Evolutionary conservation across 495 filamentous ascomycete genomes (phyloP).

Genomic region (Penicilliopsis zonata): DNA sequence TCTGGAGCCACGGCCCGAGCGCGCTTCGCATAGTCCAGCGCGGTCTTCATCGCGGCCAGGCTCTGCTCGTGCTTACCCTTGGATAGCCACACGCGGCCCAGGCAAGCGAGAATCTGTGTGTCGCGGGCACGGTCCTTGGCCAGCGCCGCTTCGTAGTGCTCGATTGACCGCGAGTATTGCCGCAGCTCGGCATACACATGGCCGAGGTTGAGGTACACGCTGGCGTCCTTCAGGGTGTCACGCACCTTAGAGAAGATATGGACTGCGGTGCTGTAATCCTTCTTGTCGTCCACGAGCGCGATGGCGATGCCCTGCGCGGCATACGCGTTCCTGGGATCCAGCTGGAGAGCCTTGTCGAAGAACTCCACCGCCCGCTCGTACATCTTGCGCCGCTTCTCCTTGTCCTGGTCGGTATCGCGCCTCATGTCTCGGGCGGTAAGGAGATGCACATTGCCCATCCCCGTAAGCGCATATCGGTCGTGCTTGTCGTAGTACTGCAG

Average conservation of each 20-base stretch:
- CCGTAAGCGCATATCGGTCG: conserved; percentile 84
- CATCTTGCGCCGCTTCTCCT: conserved; percentile 72
- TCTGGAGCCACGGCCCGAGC: conserved; percentile 69
- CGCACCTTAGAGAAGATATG: conserved; percentile 78
- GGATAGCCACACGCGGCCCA: conserved; percentile 87
- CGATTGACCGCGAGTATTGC: conserved; percentile 81
- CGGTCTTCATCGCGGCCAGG: conserved; percentile 67
- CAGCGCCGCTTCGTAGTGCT: conserved; percentile 84
- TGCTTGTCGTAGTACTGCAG: conserved; percentile 92
- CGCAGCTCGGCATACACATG: conserved; percentile 82
- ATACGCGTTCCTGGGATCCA: conserved; percentile 88
- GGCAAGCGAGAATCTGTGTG: conserved; percentile 72
- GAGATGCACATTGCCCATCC: conserved; percentile 91
- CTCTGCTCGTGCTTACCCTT: conserved; percentile 73
- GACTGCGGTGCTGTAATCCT: conserved; percentile 67
- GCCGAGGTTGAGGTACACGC: conserved; percentile 81
- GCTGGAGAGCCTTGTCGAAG: conserved; percentile 90
- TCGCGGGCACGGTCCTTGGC: conserved; percentile 70
- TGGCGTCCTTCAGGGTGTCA: conserved; percentile 76
- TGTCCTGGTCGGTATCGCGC: conserved; percentile 75
- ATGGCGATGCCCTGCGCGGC: conserved; percentile 94
- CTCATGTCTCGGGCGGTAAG: conserved; percentile 86
- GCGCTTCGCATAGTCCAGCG: conserved; percentile 80
- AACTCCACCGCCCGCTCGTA: conserved; percentile 93
- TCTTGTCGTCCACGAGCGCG: conserved; percentile 84